A percentile compares a stretch with the other conserved stretches of the same genome.
phyloP scores from a whole-genome alignment of 495 filamentous ascomycete species.

The Sphaerosporella brunnea region DNA sequence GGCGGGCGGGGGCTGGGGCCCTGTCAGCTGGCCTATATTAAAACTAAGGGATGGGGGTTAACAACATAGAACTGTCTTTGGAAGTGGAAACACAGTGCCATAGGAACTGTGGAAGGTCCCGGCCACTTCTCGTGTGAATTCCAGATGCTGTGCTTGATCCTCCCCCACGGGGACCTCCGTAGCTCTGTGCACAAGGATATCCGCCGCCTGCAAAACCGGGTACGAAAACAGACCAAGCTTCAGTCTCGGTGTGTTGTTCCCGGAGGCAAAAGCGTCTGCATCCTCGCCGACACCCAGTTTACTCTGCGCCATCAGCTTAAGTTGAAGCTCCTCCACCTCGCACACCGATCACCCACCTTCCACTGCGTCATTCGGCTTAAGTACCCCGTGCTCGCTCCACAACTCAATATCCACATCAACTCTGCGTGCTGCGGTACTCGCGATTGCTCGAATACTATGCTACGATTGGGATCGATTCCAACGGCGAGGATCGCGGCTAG shows the following conservation, averaged over 20 bases:
- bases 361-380: slow-evolving; percentile 92
- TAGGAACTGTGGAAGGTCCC: slow-evolving; percentile 68
- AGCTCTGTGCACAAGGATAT: slow-evolving; percentile 73
- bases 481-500: slow-evolving; percentile 68
- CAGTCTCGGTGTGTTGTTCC: slow-evolving; percentile 36
- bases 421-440: slow-evolving; percentile 57
- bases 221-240: slow-evolving; percentile 93
- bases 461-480: slow-evolving; percentile 56
- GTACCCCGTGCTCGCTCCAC: slow-evolving; percentile 73
- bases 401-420: slow-evolving; percentile 91
- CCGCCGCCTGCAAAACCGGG: slow-evolving; percentile 86
- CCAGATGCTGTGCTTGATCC: slow-evolving; percentile 84
- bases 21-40: not conserved
- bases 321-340: too few species aligned
- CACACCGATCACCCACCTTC: slow-evolving; percentile 72
- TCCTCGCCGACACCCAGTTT: slow-evolving; percentile 16
- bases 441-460: slow-evolving; percentile 74
- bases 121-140: slow-evolving; percentile 71
- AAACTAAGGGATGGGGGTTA: not conserved
- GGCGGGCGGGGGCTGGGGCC: slow-evolving; percentile 46
- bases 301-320: too few species aligned
- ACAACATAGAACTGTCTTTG: slow-evolving; percentile 62
- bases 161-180: slow-evolving; percentile 94
- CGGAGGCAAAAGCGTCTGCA: slow-evolving; percentile 9
- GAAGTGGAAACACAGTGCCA: slow-evolving; percentile 42